phyloP scores from a whole-genome alignment of 768 basidiomycete genomes.

The Amanita rubescens region DNA sequence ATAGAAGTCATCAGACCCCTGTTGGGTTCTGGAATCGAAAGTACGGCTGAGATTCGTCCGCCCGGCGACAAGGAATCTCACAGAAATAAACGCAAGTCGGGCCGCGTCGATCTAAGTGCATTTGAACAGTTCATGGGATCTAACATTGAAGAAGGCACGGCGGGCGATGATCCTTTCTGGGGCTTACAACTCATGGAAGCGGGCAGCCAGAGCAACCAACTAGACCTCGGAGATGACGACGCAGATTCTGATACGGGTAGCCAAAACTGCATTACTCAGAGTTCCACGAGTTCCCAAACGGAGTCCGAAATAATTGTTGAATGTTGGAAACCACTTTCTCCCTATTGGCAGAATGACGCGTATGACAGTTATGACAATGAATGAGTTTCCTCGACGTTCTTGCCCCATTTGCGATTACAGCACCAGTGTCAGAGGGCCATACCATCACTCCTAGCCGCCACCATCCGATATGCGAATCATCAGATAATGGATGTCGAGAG shows the following conservation, averaged over 20 bases:
- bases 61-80: constrained; percentile 7
- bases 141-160: constrained; percentile 1
- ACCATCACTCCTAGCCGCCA: neutral
- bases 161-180: constrained; percentile 2
- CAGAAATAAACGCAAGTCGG: neutral
- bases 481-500: too few species aligned
- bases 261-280: neutral
- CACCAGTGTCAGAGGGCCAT: neutral
- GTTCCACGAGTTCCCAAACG: neutral
- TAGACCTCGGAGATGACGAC: constrained; percentile 1
- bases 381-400: neutral
- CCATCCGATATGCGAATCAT: too few species aligned
- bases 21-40: constrained; percentile 22
- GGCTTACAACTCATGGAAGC: constrained; percentile 7
- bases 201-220: constrained; percentile 1
- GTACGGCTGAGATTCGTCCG: constrained; percentile 9
- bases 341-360: neutral
- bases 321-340: constrained; percentile 7
- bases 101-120: constrained; percentile 3
- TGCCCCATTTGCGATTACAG: neutral
- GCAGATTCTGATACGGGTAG: neutral
- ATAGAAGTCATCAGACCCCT: constrained; percentile 31
- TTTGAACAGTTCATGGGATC: constrained; percentile 5
- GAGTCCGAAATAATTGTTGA: constrained; percentile 2
- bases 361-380: neutral